Base-by-base conservation (phyloP, 305 asterid genomes). In the Petunia hybrid region DNA sequence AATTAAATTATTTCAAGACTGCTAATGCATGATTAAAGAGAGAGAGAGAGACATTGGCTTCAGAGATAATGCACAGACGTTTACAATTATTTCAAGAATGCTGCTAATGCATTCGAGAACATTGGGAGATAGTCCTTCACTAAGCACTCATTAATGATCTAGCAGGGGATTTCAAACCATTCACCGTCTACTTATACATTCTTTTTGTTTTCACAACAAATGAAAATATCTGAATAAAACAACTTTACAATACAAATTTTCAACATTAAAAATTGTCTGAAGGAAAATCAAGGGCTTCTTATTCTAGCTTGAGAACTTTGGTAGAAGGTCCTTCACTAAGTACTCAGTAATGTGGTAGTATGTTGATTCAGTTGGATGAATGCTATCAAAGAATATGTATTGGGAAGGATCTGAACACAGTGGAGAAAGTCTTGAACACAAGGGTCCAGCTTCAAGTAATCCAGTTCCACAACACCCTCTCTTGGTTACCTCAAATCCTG, bases 391-490 rank as follows among this genome's bases (percentile, higher is more conserved):
- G 31, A 57, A 77, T 60, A 77, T 42, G 60, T 42, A 77, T 46
- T 22, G 57, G 14, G 80, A 77, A 0, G 80, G 60, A 63, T 77
- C 40, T 77, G 71, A 31, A 60, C 80, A 77, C 22, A 60, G 22
- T 1, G 10, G 56, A 40, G 80, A 77, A 0, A 57, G 22, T 0
- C 12, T 45, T 7, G 67, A 59, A 40, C 80, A 77, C 41, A 80
- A 59, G 2, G 82, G 82, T 66, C 78, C 82, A 3, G 74, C 82
- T 80, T 80, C 82, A 0, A 80, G 9, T 43, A 65, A 16, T 80
- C 82, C 82, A 67, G 41, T 80, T 1, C 82, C 82, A 2, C 82
- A 80, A 66, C 82, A 80, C 56, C 82, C 82, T 65, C 14, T 40
- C 4, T 41, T 80, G 48, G 69, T 67, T 80, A 67, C 60, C 69